These are phyloP conservation scores for Telfairia occidentalis DNA, from an alignment of 331 rosid genomes.

Conservation along the genomic window DNA sequence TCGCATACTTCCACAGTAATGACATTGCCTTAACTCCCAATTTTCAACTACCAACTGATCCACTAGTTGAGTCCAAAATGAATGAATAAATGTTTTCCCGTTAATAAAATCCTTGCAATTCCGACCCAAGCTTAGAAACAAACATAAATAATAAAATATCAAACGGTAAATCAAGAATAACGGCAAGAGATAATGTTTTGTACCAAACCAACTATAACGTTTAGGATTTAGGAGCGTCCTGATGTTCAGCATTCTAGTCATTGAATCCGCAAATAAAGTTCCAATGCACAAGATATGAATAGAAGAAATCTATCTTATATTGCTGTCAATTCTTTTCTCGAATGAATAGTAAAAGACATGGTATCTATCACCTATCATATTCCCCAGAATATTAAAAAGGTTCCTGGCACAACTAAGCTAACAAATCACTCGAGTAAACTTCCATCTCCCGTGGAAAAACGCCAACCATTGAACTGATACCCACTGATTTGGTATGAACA, in stretches of 20 bases:
- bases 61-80: too few species aligned
- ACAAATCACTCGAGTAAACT: neutral
- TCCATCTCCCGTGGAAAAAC: neutral
- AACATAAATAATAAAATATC: too few species aligned
- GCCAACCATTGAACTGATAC: neutral
- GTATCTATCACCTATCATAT: neutral
- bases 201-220: too few species aligned
- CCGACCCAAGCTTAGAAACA: too few species aligned
- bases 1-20: too few species aligned
- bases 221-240: neutral
- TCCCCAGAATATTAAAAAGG: neutral
- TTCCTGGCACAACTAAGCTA: conserved; percentile 1
- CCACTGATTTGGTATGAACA: neutral
- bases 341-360: neutral
- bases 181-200: too few species aligned
- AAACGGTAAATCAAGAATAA: too few species aligned
- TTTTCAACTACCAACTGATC: too few species aligned
- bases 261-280: neutral
- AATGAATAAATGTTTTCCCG: too few species aligned
- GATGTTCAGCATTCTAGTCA: neutral
- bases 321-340: neutral
- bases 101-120: too few species aligned
- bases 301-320: neutral
- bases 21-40: too few species aligned
- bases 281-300: neutral